These are phyloP conservation scores for Dryas alaskensis DNA, from an alignment of 306 rosid species.

Conservation along the genomic window DNA sequence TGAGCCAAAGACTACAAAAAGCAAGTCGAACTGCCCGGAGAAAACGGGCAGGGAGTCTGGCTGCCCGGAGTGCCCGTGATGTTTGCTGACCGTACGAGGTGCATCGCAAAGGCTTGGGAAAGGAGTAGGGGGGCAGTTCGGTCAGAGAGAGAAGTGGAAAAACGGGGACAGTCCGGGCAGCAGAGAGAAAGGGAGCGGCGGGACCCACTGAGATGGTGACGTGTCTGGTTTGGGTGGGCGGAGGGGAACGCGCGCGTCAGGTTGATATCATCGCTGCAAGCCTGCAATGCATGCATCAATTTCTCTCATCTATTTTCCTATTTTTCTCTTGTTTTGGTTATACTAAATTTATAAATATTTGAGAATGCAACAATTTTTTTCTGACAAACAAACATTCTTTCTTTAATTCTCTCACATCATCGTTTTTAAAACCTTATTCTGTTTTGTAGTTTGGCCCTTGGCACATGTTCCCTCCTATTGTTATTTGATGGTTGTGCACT, in stretches of 20 bases:
- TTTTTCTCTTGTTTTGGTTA: too few species aligned
- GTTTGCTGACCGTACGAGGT: conserved; percentile 20
- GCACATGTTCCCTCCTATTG: too few species aligned
- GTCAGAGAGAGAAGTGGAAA: conserved; percentile 39
- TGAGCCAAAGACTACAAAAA: conserved; percentile 30
- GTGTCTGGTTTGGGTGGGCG: conserved; percentile 42
- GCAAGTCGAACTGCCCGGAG: conserved; percentile 39
- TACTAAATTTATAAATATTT: too few species aligned
- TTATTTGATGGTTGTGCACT: too few species aligned
- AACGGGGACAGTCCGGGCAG: conserved; percentile 37
- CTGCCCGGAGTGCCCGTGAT: conserved; percentile 33
- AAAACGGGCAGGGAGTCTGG: conserved; percentile 37
- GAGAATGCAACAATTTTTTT: too few species aligned
- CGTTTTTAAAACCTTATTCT: too few species aligned
- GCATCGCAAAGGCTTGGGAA: background rate
- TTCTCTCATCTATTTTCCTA: too few species aligned
- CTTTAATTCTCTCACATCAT: too few species aligned
- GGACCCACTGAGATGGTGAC: conserved; percentile 44
- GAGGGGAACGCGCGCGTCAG: conserved; percentile 47
- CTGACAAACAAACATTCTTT: too few species aligned
- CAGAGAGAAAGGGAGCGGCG: conserved; percentile 32
- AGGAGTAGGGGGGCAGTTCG: conserved; percentile 36
- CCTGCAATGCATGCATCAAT: conserved; percentile 15
- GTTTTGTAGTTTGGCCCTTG: too few species aligned
- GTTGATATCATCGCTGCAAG: conserved; percentile 31